These are phyloP conservation scores for Trichomonas tenax DNA, from an alignment of 208 protist species.

Conservation along the genomic window DNA sequence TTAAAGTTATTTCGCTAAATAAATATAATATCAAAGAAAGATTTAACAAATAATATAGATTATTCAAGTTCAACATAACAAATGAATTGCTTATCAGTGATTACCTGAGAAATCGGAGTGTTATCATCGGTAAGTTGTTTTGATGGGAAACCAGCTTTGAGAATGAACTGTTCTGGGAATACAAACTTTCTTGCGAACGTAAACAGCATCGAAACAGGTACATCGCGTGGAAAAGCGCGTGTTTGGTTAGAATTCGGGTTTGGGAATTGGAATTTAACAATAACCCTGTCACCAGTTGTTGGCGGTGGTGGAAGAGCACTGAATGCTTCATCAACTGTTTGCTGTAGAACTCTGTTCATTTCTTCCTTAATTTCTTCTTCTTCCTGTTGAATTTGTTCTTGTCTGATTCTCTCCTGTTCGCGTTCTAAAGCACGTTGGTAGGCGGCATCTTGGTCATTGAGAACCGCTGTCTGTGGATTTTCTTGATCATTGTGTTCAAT, in stretches of 20 bases:
- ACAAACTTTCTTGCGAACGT: not conserved
- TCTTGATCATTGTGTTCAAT: not conserved
- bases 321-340: not conserved
- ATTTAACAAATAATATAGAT: not conserved
- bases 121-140: not conserved
- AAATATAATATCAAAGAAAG: no score
- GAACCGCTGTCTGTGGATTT: not conserved
- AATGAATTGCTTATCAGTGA: not conserved
- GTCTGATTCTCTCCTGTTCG: not conserved
- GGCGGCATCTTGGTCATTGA: not conserved
- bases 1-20: no score
- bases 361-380: not conserved
- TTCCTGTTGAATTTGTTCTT: not conserved
- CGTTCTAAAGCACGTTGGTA: not conserved
- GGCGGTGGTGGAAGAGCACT: not conserved
- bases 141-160: not conserved
- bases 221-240: not conserved
- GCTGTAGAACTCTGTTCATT: not conserved
- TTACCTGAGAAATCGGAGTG: not conserved
- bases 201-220: not conserved
- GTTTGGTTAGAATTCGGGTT: not conserved
- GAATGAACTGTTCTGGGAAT: not conserved
- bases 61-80: not conserved
- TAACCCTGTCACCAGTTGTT: not conserved
- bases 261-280: not conserved